Conservation (phyloP, 495 filamentous ascomycete species). For the Tuber borchii region DNA sequence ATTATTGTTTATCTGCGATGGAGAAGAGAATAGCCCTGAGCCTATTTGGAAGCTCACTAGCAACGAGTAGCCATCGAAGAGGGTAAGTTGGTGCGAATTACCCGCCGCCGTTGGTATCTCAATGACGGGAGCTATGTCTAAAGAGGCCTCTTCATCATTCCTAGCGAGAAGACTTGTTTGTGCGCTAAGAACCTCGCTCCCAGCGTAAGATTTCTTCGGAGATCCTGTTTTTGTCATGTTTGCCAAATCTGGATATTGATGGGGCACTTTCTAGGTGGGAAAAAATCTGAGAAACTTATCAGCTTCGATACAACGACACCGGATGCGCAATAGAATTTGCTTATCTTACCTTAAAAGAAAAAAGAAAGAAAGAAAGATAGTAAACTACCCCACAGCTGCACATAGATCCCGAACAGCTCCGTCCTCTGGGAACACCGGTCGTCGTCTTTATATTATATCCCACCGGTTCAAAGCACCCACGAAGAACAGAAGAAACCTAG, state of each 20-base stretch:
- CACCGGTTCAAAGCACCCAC: background rate
- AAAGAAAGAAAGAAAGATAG: background rate
- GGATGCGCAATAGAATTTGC: background rate
- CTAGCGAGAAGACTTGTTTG: background rate
- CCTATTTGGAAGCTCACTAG: constrained; percentile 55
- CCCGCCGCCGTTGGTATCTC: background rate
- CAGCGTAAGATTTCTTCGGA: background rate
- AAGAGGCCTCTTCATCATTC: background rate
- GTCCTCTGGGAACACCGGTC: background rate
- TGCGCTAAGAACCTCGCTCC: background rate
- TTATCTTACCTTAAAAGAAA: background rate
- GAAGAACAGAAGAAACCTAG: background rate
- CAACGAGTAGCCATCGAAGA: constrained; percentile 51
- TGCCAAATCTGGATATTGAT: background rate
- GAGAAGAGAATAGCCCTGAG: constrained; percentile 54
- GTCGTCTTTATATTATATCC: constrained; percentile 5
- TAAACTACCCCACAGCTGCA: background rate
- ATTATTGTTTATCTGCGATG: constrained; percentile 53
- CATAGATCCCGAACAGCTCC: background rate
- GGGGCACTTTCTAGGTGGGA: background rate
- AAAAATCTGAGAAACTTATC: background rate
- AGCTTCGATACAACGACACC: background rate
- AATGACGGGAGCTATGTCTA: background rate
- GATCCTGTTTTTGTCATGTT: background rate
- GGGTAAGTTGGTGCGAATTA: background rate